These are phyloP conservation scores for Eimeria maxima DNA, from an alignment of 169 alveolate species.

Conservation along the genomic window DNA sequence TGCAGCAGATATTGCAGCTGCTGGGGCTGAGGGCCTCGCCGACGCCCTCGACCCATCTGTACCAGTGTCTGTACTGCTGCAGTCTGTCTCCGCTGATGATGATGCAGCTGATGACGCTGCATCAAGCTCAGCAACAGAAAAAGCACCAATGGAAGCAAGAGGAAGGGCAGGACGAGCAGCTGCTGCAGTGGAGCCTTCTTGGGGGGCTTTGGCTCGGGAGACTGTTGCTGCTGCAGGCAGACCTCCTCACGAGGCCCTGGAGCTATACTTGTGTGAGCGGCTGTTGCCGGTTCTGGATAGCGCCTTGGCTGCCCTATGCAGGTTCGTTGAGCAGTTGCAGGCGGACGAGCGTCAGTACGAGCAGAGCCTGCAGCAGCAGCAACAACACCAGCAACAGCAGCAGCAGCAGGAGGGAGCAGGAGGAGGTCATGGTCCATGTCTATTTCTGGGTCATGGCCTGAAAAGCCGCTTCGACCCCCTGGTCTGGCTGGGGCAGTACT, in stretches of 20 bases:
- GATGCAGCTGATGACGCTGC: neutral
- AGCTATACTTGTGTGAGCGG: slow-evolving; percentile 59
- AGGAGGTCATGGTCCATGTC: neutral
- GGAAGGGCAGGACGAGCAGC: neutral
- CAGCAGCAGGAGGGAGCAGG: neutral
- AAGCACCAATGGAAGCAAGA: neutral
- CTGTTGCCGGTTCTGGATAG: slow-evolving; percentile 52
- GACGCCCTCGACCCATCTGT: slow-evolving; percentile 37
- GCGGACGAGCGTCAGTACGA: slow-evolving; percentile 58
- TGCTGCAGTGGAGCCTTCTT: neutral
- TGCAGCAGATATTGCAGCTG: slow-evolving; percentile 61
- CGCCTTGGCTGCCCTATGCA: slow-evolving; percentile 58
- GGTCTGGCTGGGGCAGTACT: slow-evolving; percentile 61
- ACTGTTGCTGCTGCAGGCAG: neutral
- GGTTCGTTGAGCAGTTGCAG: slow-evolving; percentile 31
- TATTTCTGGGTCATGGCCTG: slow-evolving; percentile 31
- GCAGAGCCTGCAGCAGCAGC: slow-evolving; percentile 49
- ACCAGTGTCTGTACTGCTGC: neutral
- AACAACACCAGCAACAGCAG: neutral
- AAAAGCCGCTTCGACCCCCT: slow-evolving; percentile 46
- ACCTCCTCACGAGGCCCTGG: slow-evolving; percentile 27
- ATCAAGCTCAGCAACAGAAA: neutral
- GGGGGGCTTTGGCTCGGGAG: slow-evolving; percentile 37
- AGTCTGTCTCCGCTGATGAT: neutral
- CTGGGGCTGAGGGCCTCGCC: slow-evolving; percentile 67